Percentiles rank a stretch among this genome's conserved stretches.
phyloP scores from a whole-genome alignment of 306 rosid genomes.

The Crotalaria pallida region DNA sequence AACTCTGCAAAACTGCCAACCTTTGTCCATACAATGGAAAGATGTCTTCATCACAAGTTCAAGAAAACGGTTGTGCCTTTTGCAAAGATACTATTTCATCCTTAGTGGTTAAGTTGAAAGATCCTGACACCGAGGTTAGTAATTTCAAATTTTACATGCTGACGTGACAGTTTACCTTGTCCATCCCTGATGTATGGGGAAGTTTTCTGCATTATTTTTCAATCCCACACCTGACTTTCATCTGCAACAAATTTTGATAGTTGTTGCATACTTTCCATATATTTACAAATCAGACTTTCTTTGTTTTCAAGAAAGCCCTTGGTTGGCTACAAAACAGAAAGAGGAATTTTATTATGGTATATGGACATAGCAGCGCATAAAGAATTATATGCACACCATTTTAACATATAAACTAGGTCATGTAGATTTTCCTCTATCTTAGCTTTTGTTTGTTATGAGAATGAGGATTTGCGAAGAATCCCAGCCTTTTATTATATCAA shows the following conservation, averaged over 20 bases:
- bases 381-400: not conserved
- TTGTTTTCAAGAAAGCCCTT: not conserved
- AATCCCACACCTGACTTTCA: not conserved
- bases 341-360: not conserved
- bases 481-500: no score
- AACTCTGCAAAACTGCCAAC: constrained; percentile 44
- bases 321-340: not conserved
- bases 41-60: constrained; percentile 41
- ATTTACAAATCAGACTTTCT: not conserved
- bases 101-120: constrained; percentile 55
- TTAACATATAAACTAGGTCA: not conserved
- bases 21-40: constrained; percentile 47
- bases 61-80: constrained; percentile 54
- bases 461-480: not conserved
- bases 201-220: not conserved
- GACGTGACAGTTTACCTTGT: not conserved
- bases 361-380: not conserved
- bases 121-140: constrained; percentile 83
- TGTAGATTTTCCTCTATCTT: not conserved
- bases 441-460: not conserved
- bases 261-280: not conserved
- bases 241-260: not conserved
- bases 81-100: constrained; percentile 63
- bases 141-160: not conserved
- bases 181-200: not conserved